Evolutionary conservation across 768 basidiomycete species (phyloP).

Genomic region (Lepiota subincarnata): DNA sequence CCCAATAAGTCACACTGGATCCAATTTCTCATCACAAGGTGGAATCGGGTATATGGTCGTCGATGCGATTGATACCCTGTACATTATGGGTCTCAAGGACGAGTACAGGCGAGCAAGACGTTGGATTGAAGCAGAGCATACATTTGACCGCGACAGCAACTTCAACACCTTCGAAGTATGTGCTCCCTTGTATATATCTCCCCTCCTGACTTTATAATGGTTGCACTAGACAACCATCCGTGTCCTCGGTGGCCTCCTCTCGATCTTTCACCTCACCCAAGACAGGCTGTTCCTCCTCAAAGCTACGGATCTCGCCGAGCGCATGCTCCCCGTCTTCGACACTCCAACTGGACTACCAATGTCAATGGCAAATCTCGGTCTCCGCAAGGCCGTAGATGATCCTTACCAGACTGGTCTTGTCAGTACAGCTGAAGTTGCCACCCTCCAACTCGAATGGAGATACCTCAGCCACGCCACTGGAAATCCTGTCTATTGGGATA

Average conservation of each 20-base stretch:
- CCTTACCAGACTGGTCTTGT: conserved; percentile 54
- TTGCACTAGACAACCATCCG: conserved; percentile 87
- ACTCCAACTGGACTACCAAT: conserved; percentile 79
- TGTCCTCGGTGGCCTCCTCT: conserved; percentile 84
- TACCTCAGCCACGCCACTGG: conserved; percentile 79
- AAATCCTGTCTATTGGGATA: conserved; percentile 79
- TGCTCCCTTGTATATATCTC: conserved; percentile 8
- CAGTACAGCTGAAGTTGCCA: conserved; percentile 82
- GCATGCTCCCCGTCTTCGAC: conserved; percentile 79
- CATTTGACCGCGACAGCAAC: conserved; percentile 75
- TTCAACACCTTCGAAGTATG: conserved; percentile 90
- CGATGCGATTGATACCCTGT: conserved; percentile 86
- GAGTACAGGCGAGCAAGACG: conserved; percentile 77
- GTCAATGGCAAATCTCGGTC: conserved; percentile 69
- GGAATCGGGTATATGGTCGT: conserved; percentile 90
- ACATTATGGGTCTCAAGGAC: conserved; percentile 77
- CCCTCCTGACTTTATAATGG: not conserved
- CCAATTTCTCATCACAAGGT: conserved; percentile 72
- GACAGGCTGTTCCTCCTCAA: conserved; percentile 72
- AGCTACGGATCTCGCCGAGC: conserved; percentile 79
- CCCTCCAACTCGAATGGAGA: conserved; percentile 85
- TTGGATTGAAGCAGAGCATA: conserved; percentile 69
- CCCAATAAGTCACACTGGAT: conserved; percentile 69
- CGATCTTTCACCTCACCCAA: conserved; percentile 80
- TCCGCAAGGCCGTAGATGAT: conserved; percentile 58